Evolutionary conservation across 2,329 filamentous ascomycete genomes (phyloP), one percentile per base, ranked within the genome.

Genomic region (Penicillium olsonii): DNA sequence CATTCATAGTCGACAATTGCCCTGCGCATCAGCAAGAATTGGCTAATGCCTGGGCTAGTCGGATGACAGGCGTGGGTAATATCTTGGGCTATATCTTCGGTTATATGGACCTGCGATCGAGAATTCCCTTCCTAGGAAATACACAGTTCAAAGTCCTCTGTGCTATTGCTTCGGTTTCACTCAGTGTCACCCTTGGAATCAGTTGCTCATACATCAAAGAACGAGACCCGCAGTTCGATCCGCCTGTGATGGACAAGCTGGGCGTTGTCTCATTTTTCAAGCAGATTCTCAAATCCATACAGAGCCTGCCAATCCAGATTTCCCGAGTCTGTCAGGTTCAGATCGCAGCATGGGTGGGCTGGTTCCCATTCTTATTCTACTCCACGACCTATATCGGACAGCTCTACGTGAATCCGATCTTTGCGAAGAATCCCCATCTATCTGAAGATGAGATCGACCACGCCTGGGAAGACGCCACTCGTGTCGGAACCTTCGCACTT

Each of bases 341-440:
- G 67, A 84, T 92, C 60, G 92, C 86, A 53, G 90, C 90, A 5
- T 97, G 92, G 92, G 85, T 96, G 48, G 92, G 90, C 44, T 96
- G 92, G 84, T 97, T 96, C 63, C 92, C 92, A 1, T 91, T 96
- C 69, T 79, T 97, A 2, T 96, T 95, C 74, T 97, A 97, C 75
- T 90, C 90, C 5, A 95, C 91, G 1, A 95, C 90, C 15, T 97
- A 94, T 69, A 87, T 96, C 59, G 92, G 89, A 54, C 90, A 96
- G 66, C 88, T 97, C 48, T 96, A 96, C 62, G 88, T 90, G 15
- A 87, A 96, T 65, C 90, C 90, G 0, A 88, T 82, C 59, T 85
- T 96, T 43, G 79, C 84, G 57, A 76, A 82, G 43, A 88, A 96
- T 59, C 91, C 90, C 0, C 74, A 92, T 67, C 87, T 96, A 78